Evolutionary conservation across 768 basidiomycete species (phyloP).

Genomic region (Roridomyces roridus): DNA sequence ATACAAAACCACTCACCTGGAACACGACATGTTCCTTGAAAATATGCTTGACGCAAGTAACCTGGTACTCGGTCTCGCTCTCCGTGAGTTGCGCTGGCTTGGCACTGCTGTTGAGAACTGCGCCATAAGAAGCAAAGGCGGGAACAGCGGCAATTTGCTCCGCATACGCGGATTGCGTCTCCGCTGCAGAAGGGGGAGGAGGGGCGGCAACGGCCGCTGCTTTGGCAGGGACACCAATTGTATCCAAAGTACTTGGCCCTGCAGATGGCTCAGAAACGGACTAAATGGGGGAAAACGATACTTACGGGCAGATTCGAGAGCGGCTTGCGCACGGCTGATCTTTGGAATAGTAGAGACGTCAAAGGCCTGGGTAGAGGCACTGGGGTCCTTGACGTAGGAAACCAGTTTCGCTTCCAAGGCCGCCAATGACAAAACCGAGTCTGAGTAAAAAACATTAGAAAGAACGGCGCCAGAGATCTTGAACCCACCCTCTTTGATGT

Average conservation of each 20-base stretch:
- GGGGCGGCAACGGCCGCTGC: constrained; percentile 65
- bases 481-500: constrained; percentile 87
- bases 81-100: constrained; percentile 89
- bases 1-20: constrained; percentile 65
- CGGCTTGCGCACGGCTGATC: constrained; percentile 91
- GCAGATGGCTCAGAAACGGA: not conserved
- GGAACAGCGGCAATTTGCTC: constrained; percentile 87
- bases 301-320: constrained; percentile 88
- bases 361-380: constrained; percentile 75
- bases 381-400: constrained; percentile 88
- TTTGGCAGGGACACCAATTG: constrained; percentile 73
- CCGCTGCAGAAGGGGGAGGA: constrained; percentile 81
- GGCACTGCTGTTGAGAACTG: constrained; percentile 84
- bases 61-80: constrained; percentile 97
- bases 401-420: constrained; percentile 91
- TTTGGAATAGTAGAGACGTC: constrained; percentile 89
- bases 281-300: not conserved
- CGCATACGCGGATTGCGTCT: constrained; percentile 87
- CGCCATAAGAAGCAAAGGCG: constrained; percentile 84
- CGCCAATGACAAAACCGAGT: constrained; percentile 92
- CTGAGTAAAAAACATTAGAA: constrained; percentile 47
- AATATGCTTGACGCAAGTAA: constrained; percentile 94
- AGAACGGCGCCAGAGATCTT: not conserved
- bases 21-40: constrained; percentile 96
- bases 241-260: constrained; percentile 87